These are phyloP conservation scores for Streptanthus diversifolius DNA, from an alignment of 345 rosid genomes.

Conservation along the genomic window DNA sequence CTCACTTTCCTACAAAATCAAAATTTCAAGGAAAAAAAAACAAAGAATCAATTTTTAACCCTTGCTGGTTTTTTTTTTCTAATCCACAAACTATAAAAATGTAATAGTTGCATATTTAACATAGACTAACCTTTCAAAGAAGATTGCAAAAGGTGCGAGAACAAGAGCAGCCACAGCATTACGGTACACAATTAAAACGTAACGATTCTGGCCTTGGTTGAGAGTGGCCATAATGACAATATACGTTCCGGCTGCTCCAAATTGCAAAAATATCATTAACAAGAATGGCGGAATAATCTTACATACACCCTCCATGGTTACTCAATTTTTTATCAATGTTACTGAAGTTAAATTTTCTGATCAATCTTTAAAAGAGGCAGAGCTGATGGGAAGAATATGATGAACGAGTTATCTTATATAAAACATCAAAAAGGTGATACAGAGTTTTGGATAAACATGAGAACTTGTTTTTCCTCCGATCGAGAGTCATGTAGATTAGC, in stretches of 20 bases:
- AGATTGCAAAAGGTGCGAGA: constrained; percentile 71
- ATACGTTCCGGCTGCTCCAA: constrained; percentile 66
- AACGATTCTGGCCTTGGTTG: constrained; percentile 73
- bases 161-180: constrained; percentile 66
- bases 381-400: constrained; percentile 1
- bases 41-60: background rate
- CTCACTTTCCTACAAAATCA: constrained; percentile 54
- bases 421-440: constrained; percentile 18
- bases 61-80: background rate
- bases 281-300: constrained; percentile 44
- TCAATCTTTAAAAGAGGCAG: background rate
- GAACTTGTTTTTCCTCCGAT: constrained; percentile 5
- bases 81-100: background rate
- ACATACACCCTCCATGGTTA: constrained; percentile 23
- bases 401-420: constrained; percentile 26
- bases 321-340: background rate
- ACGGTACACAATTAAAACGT: constrained; percentile 67
- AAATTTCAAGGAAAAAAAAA: background rate
- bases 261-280: constrained; percentile 67
- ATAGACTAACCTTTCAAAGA: constrained; percentile 58
- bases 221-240: constrained; percentile 57
- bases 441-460: constrained; percentile 34
- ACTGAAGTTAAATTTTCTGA: background rate
- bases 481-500: constrained; percentile 26
- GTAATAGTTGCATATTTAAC: background rate